A percentile compares a stretch with the other conserved stretches of the same genome.
Conservation (phyloP, 31 red algal species). For the Endocladia muricata region DNA sequence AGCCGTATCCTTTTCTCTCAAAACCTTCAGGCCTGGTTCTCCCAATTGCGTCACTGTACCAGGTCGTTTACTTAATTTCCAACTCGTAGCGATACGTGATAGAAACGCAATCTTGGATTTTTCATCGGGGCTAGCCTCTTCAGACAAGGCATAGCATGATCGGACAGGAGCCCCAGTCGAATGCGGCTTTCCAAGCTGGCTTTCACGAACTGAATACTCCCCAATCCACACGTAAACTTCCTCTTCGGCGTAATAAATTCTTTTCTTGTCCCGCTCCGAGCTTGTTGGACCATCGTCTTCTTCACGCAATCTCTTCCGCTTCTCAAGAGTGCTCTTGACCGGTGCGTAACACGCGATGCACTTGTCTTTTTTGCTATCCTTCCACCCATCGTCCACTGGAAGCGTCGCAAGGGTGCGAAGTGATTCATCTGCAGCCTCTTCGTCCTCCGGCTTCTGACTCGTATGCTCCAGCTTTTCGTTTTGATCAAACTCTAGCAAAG, state of each 20-base stretch:
- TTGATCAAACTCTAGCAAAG: slow-evolving; percentile 55
- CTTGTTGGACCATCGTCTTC: background rate
- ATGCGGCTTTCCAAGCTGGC: slow-evolving; percentile 17
- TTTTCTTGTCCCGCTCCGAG: slow-evolving; percentile 29
- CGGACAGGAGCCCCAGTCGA: slow-evolving; percentile 10
- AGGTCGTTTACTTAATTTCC: slow-evolving; percentile 52
- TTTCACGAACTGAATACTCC: slow-evolving; percentile 62
- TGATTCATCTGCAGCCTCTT: slow-evolving; percentile 29
- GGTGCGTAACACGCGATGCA: slow-evolving; percentile 63
- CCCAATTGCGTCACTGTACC: slow-evolving; percentile 1
- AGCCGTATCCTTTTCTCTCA: background rate
- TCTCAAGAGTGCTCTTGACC: slow-evolving; percentile 33
- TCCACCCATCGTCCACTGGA: slow-evolving; percentile 38
- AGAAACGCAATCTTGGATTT: slow-evolving; percentile 26
- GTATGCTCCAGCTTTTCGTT: slow-evolving; percentile 22
- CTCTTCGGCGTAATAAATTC: slow-evolving; percentile 44
- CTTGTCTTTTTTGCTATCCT: background rate
- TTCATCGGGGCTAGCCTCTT: slow-evolving; percentile 19
- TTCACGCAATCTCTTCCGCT: slow-evolving; percentile 35
- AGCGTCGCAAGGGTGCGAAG: slow-evolving; percentile 41
- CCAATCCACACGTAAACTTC: slow-evolving; percentile 63
- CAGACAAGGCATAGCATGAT: slow-evolving; percentile 54
- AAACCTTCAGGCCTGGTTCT: background rate
- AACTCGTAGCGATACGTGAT: slow-evolving; percentile 45
- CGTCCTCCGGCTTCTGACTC: slow-evolving; percentile 8